Evolutionary conservation across 2,329 filamentous ascomycete genomes (phyloP).

Genomic region (Fusarium chaquense): DNA sequence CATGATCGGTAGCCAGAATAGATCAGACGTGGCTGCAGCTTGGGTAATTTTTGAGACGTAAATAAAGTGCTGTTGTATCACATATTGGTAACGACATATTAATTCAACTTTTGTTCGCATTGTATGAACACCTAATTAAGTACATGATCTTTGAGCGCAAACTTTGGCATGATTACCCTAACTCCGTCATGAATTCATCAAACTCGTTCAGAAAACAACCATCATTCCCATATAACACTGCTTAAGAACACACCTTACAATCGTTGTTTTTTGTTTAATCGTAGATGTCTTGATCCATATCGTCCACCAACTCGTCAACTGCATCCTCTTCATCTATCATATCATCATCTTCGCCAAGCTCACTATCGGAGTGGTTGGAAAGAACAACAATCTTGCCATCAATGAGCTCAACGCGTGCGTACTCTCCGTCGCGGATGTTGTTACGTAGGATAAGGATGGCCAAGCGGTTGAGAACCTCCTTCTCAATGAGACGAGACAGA

Average conservation of each 20-base stretch:
- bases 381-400: conserved; percentile 84
- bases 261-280: conserved; percentile 48
- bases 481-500: conserved; percentile 90
- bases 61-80: background rate
- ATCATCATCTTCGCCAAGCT: conserved; percentile 73
- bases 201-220: conserved; percentile 15
- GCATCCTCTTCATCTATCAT: conserved; percentile 81
- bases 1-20: background rate
- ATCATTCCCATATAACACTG: conserved; percentile 8
- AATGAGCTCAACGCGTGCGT: conserved; percentile 80
- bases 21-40: background rate
- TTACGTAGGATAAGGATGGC: conserved; percentile 92
- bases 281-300: conserved; percentile 71
- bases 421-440: conserved; percentile 86
- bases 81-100: background rate
- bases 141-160: conserved; percentile 25
- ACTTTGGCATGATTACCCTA: conserved; percentile 8
- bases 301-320: conserved; percentile 73
- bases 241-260: background rate
- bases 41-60: background rate
- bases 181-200: conserved; percentile 40
- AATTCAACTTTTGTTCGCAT: conserved; percentile 19
- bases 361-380: conserved; percentile 80
- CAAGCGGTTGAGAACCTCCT: conserved; percentile 93
- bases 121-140: conserved; percentile 11